These are phyloP conservation scores for Jatropha podagrica DNA, from an alignment of 441 rosid species.

Conservation along the genomic window DNA sequence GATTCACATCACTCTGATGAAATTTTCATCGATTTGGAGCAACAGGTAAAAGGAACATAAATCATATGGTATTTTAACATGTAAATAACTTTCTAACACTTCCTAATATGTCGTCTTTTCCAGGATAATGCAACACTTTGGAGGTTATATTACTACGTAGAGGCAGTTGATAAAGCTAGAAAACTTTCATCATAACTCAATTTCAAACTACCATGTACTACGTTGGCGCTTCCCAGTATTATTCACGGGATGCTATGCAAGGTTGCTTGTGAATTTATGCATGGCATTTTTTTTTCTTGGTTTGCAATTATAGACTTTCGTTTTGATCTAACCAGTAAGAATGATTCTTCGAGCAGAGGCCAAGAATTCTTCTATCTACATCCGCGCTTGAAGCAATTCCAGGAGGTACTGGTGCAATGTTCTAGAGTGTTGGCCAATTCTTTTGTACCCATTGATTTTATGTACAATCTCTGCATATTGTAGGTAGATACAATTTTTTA, in stretches of 20 bases:
- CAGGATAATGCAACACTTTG: constrained; percentile 49
- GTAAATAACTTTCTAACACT: constrained; percentile 5
- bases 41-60: constrained; percentile 37
- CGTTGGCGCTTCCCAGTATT: neutral
- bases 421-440: no score
- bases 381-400: no score
- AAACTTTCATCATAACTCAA: constrained; percentile 17
- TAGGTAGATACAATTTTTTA: neutral
- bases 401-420: no score
- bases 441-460: neutral
- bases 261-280: neutral
- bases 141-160: constrained; percentile 45
- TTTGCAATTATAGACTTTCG: no score
- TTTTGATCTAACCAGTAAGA: no score
- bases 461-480: neutral
- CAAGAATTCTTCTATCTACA: no score
- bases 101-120: constrained; percentile 19
- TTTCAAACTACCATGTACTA: neutral
- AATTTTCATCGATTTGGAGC: constrained; percentile 42
- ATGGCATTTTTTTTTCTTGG: no score
- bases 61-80: neutral
- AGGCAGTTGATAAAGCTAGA: constrained; percentile 42
- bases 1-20: constrained; percentile 23
- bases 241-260: neutral
- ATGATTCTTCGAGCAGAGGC: no score